Evolutionary conservation across 2,329 filamentous ascomycete species (phyloP).

Genomic region (Botrytis aclada): DNA sequence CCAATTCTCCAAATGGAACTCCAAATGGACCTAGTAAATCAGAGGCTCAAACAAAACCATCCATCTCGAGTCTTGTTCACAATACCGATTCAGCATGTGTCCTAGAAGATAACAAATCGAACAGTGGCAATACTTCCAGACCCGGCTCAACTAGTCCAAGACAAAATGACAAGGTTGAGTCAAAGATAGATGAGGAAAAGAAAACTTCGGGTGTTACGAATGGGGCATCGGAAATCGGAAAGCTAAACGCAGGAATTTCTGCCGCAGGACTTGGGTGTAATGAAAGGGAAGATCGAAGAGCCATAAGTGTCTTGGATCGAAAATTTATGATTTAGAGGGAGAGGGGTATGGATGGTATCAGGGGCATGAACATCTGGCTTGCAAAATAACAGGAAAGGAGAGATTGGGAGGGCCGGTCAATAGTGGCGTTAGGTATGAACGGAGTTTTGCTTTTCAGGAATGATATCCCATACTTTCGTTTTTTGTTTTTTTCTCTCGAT

Average conservation of each 20-base stretch:
- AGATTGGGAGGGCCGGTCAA: not conserved
- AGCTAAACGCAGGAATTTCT: constrained; percentile 42
- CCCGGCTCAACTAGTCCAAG: constrained; percentile 33
- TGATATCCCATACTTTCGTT: constrained; percentile 20
- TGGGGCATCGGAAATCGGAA: constrained; percentile 47
- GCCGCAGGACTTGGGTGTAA: constrained; percentile 30
- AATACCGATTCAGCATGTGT: constrained; percentile 34
- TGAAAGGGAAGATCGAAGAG: constrained; percentile 60
- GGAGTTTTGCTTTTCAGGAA: constrained; percentile 12
- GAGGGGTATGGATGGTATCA: not conserved
- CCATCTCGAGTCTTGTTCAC: constrained; percentile 36
- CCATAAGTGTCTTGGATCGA: constrained; percentile 62
- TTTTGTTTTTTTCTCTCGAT: not conserved
- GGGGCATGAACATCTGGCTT: not conserved
- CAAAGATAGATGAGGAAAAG: constrained; percentile 36
- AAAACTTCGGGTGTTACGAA: not conserved
- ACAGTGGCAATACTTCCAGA: constrained; percentile 34
- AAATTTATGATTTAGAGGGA: constrained; percentile 44
- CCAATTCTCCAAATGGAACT: constrained; percentile 23
- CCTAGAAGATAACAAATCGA: constrained; percentile 35
- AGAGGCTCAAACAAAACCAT: constrained; percentile 36
- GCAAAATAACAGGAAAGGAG: constrained; percentile 12
- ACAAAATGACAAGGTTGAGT: constrained; percentile 35
- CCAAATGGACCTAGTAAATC: constrained; percentile 23
- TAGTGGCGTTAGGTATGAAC: constrained; percentile 1